Percentiles rank a stretch among this genome's conserved stretches.
phyloP scores from a whole-genome alignment of 768 basidiomycete species.

The Serendipita indica region DNA sequence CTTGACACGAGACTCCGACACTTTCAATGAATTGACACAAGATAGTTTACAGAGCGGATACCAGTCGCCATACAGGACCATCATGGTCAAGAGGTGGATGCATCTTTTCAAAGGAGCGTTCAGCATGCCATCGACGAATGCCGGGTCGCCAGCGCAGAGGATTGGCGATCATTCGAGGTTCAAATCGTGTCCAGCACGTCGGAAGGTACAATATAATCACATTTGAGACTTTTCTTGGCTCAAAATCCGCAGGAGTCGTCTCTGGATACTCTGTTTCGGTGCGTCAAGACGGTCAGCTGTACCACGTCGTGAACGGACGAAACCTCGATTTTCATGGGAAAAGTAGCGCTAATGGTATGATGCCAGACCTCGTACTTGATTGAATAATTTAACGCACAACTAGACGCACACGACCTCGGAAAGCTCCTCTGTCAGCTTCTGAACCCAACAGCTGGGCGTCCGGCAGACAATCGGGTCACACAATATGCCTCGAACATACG shows the following conservation, averaged over 20 bases:
- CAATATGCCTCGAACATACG: conserved; percentile 75
- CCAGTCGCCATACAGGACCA: too few relatives aligned
- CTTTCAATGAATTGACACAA: conserved; percentile 21
- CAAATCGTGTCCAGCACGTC: not conserved
- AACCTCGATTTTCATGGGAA: not conserved
- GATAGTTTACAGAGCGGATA: conserved; percentile 15
- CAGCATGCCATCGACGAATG: not conserved
- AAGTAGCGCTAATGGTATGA: not conserved
- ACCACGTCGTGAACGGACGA: not conserved
- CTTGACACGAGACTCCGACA: too few relatives aligned
- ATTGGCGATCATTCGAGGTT: not conserved
- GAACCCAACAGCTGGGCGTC: conserved; percentile 28
- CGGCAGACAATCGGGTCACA: conserved; percentile 37
- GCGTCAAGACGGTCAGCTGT: too few relatives aligned
- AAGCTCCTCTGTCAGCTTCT: conserved; percentile 26
- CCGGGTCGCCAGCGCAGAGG: not conserved
- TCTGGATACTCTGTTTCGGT: too few relatives aligned
- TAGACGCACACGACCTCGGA: conserved; percentile 21
- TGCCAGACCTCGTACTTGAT: conserved; percentile 14
- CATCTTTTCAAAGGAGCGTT: conserved; percentile 7
- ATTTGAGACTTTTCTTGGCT: too few relatives aligned
- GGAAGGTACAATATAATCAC: not conserved
- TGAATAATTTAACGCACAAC: not conserved
- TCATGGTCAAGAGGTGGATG: too few relatives aligned
- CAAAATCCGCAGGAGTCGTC: too few relatives aligned